phyloP scores from a whole-genome alignment of 306 rosid genomes.

The Neltuma alba region DNA sequence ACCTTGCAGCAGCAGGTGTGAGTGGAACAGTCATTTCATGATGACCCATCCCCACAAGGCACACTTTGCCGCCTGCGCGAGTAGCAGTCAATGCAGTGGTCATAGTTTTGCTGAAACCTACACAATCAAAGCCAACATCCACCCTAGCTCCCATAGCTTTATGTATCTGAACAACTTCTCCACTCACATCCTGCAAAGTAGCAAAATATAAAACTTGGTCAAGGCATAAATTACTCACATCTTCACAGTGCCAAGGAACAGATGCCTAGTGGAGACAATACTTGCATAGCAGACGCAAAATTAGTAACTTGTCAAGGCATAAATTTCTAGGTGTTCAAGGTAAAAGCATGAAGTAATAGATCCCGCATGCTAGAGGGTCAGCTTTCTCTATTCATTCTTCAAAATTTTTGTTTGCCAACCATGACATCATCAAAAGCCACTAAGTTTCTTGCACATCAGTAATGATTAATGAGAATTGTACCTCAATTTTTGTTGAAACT shows the following conservation, averaged over 20 bases:
- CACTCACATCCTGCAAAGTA: constrained; percentile 60
- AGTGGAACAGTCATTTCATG: constrained; percentile 84
- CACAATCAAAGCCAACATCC: constrained; percentile 83
- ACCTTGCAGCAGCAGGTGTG: constrained; percentile 88
- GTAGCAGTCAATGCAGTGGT: constrained; percentile 78
- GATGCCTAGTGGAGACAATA: background rate
- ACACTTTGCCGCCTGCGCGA: constrained; percentile 80
- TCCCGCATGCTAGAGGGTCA: background rate
- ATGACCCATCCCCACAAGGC: constrained; percentile 91
- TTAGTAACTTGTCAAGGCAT: background rate
- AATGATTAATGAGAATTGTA: constrained; percentile 14
- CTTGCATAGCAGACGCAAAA: background rate
- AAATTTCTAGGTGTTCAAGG: background rate
- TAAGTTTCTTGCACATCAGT: background rate
- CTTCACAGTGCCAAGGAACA: constrained; percentile 2
- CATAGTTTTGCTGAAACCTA: constrained; percentile 88
- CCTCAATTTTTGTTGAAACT: constrained; percentile 79
- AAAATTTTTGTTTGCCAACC: background rate
- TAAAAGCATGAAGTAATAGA: background rate
- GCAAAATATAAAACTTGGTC: constrained; percentile 23
- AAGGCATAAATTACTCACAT: too few relatives aligned
- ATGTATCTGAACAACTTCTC: constrained; percentile 65
- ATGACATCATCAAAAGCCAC: constrained; percentile 1
- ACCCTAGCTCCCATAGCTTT: constrained; percentile 63
- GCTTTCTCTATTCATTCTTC: background rate